Evolutionary conservation across 108 stramenopile genomes (phyloP).

Genomic region (Skeletonema tropicum): DNA sequence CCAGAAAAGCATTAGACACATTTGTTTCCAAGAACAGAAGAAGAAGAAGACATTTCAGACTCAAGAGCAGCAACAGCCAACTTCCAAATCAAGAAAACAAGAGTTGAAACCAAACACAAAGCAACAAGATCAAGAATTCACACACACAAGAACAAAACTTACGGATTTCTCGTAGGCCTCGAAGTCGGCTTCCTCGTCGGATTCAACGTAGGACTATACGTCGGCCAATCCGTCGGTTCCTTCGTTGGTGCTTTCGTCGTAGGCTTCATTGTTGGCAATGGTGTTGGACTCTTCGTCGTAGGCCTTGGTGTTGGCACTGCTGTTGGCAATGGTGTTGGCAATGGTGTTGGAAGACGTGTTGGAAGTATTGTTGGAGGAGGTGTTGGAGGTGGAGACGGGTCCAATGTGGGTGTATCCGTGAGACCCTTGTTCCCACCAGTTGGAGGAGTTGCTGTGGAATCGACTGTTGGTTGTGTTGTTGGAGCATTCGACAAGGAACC

Average conservation of each 20-base stretch:
- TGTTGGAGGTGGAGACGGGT: neutral
- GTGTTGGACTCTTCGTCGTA: too few relatives aligned
- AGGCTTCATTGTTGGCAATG: neutral
- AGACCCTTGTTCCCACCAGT: neutral
- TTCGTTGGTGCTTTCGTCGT: neutral
- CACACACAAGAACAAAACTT: neutral
- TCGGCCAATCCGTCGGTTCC: too few relatives aligned
- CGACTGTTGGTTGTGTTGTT: neutral
- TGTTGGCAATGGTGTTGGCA: neutral
- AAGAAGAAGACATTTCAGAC: neutral
- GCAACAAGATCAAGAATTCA: neutral
- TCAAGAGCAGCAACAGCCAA: too few relatives aligned
- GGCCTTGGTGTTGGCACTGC: neutral
- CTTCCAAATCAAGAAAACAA: neutral
- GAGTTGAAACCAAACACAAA: neutral
- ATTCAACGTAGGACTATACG: too few relatives aligned
- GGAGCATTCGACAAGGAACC: neutral
- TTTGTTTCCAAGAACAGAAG: neutral
- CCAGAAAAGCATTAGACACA: neutral
- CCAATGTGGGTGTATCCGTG: neutral
- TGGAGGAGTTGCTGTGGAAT: too few relatives aligned
- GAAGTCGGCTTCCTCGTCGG: too few relatives aligned
- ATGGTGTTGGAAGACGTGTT: too few relatives aligned
- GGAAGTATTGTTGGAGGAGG: neutral
- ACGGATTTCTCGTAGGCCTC: neutral